These are phyloP conservation scores for Parastagonospora avenae DNA, from an alignment of 2,329 filamentous ascomycete species.

Conservation along the genomic window DNA sequence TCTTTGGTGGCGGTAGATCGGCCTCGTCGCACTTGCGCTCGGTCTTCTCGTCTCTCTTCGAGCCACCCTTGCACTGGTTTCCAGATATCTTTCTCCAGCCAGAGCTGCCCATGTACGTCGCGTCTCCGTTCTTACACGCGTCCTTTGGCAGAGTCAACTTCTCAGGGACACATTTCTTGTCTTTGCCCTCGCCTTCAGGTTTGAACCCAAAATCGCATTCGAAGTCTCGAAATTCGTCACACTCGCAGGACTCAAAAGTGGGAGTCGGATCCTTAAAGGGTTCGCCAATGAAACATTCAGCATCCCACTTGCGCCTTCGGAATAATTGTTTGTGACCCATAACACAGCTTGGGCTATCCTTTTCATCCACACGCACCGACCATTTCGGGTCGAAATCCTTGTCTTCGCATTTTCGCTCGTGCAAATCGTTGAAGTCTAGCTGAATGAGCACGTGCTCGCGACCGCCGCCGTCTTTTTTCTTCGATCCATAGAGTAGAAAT, in stretches of 20 bases:
- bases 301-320: conserved; percentile 80
- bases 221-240: conserved; percentile 76
- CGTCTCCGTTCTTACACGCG: conserved; percentile 72
- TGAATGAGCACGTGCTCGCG: conserved; percentile 69
- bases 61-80: conserved; percentile 54
- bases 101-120: conserved; percentile 81
- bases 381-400: conserved; percentile 80
- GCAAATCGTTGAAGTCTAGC: conserved; percentile 81
- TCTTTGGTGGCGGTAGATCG: conserved; percentile 58
- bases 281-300: conserved; percentile 85
- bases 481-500: conserved; percentile 75
- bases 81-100: conserved; percentile 89
- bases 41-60: conserved; percentile 56
- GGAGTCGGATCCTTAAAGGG: conserved; percentile 80
- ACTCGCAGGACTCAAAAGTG: conserved; percentile 76
- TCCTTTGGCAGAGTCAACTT: conserved; percentile 70
- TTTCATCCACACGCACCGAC: conserved; percentile 79
- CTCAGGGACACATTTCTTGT: conserved; percentile 72
- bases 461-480: conserved; percentile 51
- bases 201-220: conserved; percentile 96
- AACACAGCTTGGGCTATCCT: conserved; percentile 82
- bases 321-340: conserved; percentile 97
- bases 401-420: conserved; percentile 77
- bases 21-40: conserved; percentile 76
- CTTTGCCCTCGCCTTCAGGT: conserved; percentile 48